Evolutionary conservation across 495 filamentous ascomycete genomes (phyloP).

Genomic region (Pseudomonodictys pantanalensis): DNA sequence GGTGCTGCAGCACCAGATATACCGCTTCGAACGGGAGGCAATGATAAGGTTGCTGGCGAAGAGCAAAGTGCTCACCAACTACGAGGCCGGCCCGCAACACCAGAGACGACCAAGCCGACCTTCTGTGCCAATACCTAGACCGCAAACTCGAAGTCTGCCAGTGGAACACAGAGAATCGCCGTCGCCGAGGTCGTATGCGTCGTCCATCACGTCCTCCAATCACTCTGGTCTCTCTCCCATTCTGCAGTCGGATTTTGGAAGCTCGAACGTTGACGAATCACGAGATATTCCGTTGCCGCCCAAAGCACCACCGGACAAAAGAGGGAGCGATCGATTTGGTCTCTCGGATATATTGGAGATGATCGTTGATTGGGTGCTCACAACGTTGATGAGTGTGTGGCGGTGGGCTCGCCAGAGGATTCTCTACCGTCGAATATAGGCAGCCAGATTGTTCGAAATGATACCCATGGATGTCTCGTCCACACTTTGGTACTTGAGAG

Average conservation of each 20-base stretch:
- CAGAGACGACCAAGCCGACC: background rate
- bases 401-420: too few species aligned
- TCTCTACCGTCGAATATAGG: too few species aligned
- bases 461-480: too few species aligned
- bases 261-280: background rate
- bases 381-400: too few species aligned
- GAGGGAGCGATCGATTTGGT: too few species aligned
- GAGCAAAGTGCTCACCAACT: slow-evolving; percentile 18
- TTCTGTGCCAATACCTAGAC: background rate
- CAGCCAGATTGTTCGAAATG: too few species aligned
- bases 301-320: background rate
- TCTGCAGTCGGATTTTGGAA: background rate
- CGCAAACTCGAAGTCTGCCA: background rate
- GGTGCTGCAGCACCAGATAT: background rate
- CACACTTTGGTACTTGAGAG: too few species aligned
- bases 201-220: background rate
- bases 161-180: background rate
- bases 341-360: too few species aligned
- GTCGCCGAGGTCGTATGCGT: background rate
- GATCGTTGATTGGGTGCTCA: too few species aligned
- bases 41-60: slow-evolving; percentile 24
- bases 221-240: background rate
- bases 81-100: slow-evolving; percentile 13
- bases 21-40: slow-evolving; percentile 24
- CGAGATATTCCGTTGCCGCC: background rate